A percentile compares a stretch with the other conserved stretches of the same genome.
phyloP scores from a whole-genome alignment of 208 protist genomes.

The Leishmania tarentolae region DNA sequence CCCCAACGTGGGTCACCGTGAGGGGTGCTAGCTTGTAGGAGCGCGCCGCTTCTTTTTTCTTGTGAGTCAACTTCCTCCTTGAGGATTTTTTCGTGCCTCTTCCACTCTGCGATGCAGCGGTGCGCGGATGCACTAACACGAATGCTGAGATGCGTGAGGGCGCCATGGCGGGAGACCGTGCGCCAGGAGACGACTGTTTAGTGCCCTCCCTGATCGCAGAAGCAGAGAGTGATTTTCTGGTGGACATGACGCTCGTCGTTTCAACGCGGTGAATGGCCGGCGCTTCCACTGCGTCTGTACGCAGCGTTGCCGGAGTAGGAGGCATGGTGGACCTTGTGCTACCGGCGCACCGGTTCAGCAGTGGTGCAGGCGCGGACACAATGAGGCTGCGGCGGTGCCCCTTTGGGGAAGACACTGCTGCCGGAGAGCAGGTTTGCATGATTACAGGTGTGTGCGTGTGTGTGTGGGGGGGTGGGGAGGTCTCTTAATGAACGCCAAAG shows the following conservation, averaged over 20 bases:
- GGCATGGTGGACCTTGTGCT: neutral
- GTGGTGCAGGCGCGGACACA: neutral
- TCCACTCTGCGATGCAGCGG: neutral
- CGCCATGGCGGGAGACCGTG: neutral
- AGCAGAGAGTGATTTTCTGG: neutral
- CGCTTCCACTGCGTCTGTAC: neutral
- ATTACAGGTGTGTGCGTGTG: no score
- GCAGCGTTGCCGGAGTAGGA: neutral
- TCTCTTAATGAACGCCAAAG: neutral
- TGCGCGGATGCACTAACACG: neutral
- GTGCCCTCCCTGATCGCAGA: neutral
- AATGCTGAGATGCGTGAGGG: neutral
- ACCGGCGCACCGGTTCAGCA: neutral
- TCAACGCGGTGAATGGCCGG: neutral
- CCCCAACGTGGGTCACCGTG: neutral
- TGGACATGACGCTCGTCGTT: neutral
- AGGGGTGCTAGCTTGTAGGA: neutral
- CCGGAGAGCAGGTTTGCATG: slow-evolving; percentile 2
- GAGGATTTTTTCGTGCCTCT: neutral
- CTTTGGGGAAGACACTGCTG: neutral
- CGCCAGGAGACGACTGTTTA: neutral
- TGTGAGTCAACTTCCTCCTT: neutral
- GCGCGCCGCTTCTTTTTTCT: neutral
- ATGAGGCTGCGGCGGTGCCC: slow-evolving; percentile 1
- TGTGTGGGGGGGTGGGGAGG: no score